Evolutionary conservation across 352 stramenopile species (phyloP).

Genomic region (Phytophthora hibernalis): DNA sequence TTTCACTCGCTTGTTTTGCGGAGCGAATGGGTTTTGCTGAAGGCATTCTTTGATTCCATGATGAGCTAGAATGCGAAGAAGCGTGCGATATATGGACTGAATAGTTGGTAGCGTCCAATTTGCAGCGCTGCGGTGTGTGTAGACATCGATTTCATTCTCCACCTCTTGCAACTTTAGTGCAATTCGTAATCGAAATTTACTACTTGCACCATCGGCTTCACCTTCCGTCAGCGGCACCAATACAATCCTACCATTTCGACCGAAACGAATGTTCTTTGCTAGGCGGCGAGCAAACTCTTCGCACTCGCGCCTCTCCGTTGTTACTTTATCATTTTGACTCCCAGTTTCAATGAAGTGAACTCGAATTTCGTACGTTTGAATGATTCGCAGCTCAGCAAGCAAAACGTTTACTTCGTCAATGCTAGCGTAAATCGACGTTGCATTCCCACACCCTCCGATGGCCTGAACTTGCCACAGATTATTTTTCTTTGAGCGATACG

Average conservation of each 20-base stretch:
- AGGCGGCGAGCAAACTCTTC: constrained; percentile 54
- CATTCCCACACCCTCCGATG: constrained; percentile 45
- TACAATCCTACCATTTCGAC: constrained; percentile 63
- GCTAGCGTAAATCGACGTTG: constrained; percentile 56
- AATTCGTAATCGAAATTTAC: constrained; percentile 37
- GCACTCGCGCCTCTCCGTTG: constrained; percentile 24
- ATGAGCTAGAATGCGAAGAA: constrained; percentile 54
- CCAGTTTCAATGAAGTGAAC: constrained; percentile 40
- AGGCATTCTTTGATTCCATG: constrained; percentile 74
- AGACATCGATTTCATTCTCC: constrained; percentile 49
- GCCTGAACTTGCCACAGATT: constrained; percentile 60
- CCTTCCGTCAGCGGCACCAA: constrained; percentile 27
- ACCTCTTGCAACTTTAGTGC: constrained; percentile 52
- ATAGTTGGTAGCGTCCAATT: constrained; percentile 49
- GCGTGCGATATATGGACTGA: constrained; percentile 56
- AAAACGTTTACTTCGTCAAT: constrained; percentile 63
- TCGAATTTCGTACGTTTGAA: constrained; percentile 67
- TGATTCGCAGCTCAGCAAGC: constrained; percentile 56
- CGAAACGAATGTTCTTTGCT: constrained; percentile 70
- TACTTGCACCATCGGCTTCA: background rate
- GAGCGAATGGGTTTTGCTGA: constrained; percentile 66
- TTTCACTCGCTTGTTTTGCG: constrained; percentile 54
- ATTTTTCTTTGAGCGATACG: constrained; percentile 62
- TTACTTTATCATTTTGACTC: constrained; percentile 8
- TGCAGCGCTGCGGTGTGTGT: constrained; percentile 41